These are phyloP conservation scores for Trametes punicea DNA, from an alignment of 768 basidiomycete species.

Conservation along the genomic window DNA sequence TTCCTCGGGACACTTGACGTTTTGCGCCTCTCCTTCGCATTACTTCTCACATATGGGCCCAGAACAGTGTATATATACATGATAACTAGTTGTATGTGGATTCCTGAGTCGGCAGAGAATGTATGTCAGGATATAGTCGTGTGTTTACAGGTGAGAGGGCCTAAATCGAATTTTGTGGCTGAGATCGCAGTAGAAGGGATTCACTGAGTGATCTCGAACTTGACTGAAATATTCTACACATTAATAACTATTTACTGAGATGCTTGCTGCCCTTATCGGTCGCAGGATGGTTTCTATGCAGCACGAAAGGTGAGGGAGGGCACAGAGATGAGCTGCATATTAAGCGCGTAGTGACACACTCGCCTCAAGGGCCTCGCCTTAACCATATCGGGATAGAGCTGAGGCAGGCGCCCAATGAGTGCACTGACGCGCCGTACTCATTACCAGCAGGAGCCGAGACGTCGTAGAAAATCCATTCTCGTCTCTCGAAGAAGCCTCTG, in stretches of 20 bases:
- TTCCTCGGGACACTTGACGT: background rate
- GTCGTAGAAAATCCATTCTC: background rate
- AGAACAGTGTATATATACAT: background rate
- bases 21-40: background rate
- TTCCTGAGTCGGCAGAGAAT: background rate
- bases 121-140: background rate
- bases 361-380: background rate
- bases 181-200: background rate
- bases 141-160: background rate
- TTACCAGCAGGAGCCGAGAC: background rate
- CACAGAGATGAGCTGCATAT: background rate
- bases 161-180: background rate
- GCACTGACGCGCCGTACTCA: background rate
- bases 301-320: background rate
- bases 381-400: background rate
- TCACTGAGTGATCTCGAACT: background rate
- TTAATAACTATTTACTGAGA: background rate
- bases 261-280: background rate
- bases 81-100: background rate
- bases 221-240: background rate
- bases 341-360: background rate
- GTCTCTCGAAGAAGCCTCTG: too few species aligned
- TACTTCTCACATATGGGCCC: background rate
- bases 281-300: background rate
- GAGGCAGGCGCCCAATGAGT: background rate